These are phyloP conservation scores for Globisporangium takayamanum DNA, from an alignment of 352 stramenopile genomes.

Conservation along the genomic window DNA sequence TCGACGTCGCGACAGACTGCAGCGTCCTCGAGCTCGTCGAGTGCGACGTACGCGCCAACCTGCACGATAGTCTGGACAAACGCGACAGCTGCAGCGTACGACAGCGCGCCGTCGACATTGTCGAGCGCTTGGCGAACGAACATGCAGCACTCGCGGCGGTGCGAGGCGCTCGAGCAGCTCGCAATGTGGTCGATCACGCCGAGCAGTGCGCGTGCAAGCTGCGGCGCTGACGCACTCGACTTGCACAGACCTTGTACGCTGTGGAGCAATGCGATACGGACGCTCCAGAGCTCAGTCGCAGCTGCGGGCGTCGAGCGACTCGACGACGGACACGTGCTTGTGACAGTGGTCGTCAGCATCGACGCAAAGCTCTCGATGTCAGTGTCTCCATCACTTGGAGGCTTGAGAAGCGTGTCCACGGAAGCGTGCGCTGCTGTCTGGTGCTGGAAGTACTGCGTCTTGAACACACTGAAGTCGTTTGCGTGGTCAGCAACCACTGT, in stretches of 20 bases:
- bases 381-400: background rate
- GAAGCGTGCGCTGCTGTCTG: background rate
- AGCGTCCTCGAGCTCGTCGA: slow-evolving; percentile 19
- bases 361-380: background rate
- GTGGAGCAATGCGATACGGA: slow-evolving; percentile 46
- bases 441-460: slow-evolving; percentile 5
- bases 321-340: background rate
- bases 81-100: slow-evolving; percentile 29
- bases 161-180: slow-evolving; percentile 22
- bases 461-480: slow-evolving; percentile 8
- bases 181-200: slow-evolving; percentile 38
- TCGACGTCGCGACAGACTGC: slow-evolving; percentile 20
- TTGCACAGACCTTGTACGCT: slow-evolving; percentile 35
- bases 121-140: slow-evolving; percentile 41
- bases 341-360: background rate
- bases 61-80: slow-evolving; percentile 32
- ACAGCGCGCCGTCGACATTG: slow-evolving; percentile 25
- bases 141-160: slow-evolving; percentile 36
- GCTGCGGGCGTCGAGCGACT: background rate
- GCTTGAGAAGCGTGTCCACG: background rate
- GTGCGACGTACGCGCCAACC: slow-evolving; percentile 13
- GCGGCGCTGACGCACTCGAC: slow-evolving; percentile 25
- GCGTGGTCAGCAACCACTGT: background rate
- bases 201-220: slow-evolving; percentile 36
- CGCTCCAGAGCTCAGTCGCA: slow-evolving; percentile 26